Evolutionary conservation across 2,329 filamentous ascomycete species (phyloP).

Genomic region (Exophiala spinifera): DNA sequence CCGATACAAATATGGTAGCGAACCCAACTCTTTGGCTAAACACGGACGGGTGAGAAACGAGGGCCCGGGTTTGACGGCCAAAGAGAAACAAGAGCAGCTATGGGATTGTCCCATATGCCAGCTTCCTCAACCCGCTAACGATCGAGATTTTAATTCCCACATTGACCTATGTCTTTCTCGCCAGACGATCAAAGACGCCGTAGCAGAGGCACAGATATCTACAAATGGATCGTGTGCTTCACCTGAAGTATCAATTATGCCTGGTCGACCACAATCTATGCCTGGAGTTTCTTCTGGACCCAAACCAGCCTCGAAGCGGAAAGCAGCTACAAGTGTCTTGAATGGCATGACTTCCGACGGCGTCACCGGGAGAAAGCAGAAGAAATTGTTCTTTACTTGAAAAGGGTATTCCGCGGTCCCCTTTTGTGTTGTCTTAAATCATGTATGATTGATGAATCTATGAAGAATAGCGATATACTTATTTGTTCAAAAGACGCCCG

Average conservation of each 20-base stretch:
- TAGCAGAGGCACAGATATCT: conserved; percentile 41
- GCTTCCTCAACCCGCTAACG: conserved; percentile 73
- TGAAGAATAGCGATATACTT: background rate
- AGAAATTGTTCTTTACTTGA: conserved; percentile 26
- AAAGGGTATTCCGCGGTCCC: background rate
- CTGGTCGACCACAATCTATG: background rate
- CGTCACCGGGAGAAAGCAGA: conserved; percentile 20
- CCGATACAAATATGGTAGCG: conserved; percentile 28
- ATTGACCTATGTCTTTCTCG: conserved; percentile 88
- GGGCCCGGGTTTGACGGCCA: background rate
- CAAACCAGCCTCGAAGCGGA: conserved; percentile 13
- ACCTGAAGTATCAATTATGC: conserved; percentile 3
- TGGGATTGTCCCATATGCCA: conserved; percentile 90
- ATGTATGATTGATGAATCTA: background rate
- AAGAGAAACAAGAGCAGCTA: conserved; percentile 20
- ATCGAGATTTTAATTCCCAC: conserved; percentile 80
- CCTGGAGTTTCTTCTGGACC: background rate
- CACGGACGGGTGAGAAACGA: conserved; percentile 12
- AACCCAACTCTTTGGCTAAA: conserved; percentile 24
- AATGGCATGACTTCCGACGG: background rate
- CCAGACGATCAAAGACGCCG: conserved; percentile 78
- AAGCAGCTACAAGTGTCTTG: conserved; percentile 6
- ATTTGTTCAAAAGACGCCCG: background rate
- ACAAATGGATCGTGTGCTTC: conserved; percentile 1
- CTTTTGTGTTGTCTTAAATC: background rate